Evolutionary conservation across 257 asterid genomes (phyloP), one percentile per base, ranked within the genome.

Genomic region (Salvia rosmarinus): DNA sequence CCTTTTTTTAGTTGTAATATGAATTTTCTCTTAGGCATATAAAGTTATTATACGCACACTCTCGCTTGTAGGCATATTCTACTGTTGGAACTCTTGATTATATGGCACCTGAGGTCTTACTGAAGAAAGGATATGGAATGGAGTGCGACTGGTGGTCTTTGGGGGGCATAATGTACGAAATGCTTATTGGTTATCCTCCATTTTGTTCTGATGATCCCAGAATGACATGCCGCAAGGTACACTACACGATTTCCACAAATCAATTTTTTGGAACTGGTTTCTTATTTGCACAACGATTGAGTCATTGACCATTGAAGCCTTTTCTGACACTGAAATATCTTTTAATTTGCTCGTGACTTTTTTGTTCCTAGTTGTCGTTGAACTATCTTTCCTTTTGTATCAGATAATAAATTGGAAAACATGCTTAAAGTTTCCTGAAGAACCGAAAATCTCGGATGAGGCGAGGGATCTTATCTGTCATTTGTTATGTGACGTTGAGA

Each of bases 61-160:
- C 46, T 68, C 32, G 11, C 56, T 21, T 82, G 79, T 82, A 94
- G 99, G 99, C 99, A 59, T 94, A 86, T 70, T 94, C 99, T 68
- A 94, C 99, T 2, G 99, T 94, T 0, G 99, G 99, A 78, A 94
- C 99, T 44, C 95, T 90, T 23, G 98, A 94, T 80, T 94, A 94
- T 70, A 94, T 94, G 98, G 98, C 98, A 78, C 98, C 98, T 1
- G 99, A 91, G 75, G 93, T 94, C 65, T 81, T 94, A 71, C 73
- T 94, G 78, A 94, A 94, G 81, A 94, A 85, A 77, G 98, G 98
- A 83, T 94, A 94, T 40, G 99, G 97, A 61, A 83, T 94, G 90
- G 99, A 94, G 84, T 94, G 99, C 61, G 99, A 94, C 69, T 94
- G 99, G 99, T 94, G 99, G 99, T 91, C 97, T 19, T 67, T 94